Percentiles rank a stretch among this genome's conserved stretches.
Evolutionary conservation across 768 basidiomycete genomes (phyloP).

Genomic region (Tylopilus rubrobrunneus): DNA sequence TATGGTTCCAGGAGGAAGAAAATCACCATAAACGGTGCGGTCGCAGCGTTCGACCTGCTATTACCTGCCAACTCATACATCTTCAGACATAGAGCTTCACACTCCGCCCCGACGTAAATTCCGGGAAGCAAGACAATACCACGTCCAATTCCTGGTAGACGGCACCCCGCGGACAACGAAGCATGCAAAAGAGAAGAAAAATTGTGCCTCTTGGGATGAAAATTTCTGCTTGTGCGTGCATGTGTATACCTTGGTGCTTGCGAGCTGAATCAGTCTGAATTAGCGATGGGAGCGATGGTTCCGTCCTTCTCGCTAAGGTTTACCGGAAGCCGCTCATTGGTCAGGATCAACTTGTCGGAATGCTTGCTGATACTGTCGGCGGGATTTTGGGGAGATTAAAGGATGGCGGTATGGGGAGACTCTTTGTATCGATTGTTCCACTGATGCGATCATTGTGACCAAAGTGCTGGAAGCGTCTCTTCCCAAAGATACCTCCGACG

Average conservation of each 20-base stretch:
- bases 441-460: neutral
- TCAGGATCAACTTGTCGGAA: slow-evolving; percentile 9
- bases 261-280: neutral
- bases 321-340: slow-evolving; percentile 9
- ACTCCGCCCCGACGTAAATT: slow-evolving; percentile 1
- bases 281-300: slow-evolving; percentile 14
- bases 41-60: neutral
- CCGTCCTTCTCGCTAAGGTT: slow-evolving; percentile 9
- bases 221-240: slow-evolving; percentile 15
- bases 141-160: slow-evolving; percentile 8
- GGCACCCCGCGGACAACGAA: slow-evolving; percentile 14
- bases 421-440: neutral
- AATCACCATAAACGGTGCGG: slow-evolving; percentile 12
- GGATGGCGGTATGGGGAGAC: slow-evolving; percentile 8
- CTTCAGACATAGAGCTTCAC: slow-evolving; percentile 12
- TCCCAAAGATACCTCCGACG: neutral
- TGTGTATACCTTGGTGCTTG: neutral
- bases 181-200: slow-evolving; percentile 8
- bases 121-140: slow-evolving; percentile 9
- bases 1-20: slow-evolving; percentile 3
- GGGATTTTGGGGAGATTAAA: slow-evolving; percentile 10
- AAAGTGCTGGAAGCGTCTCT: slow-evolving; percentile 17
- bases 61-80: neutral
- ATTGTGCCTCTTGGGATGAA: slow-evolving; percentile 9
- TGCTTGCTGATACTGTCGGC: slow-evolving; percentile 7